Evolutionary conservation across 495 filamentous ascomycete species (phyloP).

Genomic region (Aspergillus olivimuriae): DNA sequence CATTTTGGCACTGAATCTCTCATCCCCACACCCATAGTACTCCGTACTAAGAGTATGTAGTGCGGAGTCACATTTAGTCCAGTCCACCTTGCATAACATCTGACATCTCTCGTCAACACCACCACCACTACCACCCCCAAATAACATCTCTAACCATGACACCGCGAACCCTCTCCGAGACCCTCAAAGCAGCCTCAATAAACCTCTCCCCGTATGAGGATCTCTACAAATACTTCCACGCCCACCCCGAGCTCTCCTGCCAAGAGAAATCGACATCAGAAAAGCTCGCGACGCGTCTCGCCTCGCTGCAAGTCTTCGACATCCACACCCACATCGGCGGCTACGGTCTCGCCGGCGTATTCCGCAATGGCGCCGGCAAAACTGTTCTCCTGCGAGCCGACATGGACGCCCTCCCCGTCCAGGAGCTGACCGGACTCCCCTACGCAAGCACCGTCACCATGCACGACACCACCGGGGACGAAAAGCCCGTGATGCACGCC

Average conservation of each 20-base stretch:
- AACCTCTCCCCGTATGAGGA: constrained; percentile 40
- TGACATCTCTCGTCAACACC: too few relatives aligned
- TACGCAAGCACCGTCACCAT: constrained; percentile 41
- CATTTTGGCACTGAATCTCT: too few relatives aligned
- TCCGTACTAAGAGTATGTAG: too few relatives aligned
- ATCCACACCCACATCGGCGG: constrained; percentile 43
- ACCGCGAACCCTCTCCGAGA: constrained; percentile 14
- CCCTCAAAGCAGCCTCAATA: constrained; percentile 13
- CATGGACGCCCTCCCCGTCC: constrained; percentile 49
- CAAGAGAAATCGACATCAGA: constrained; percentile 45
- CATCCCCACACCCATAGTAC: too few relatives aligned
- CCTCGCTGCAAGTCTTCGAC: constrained; percentile 26
- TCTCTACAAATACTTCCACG: constrained; percentile 51
- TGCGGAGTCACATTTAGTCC: too few relatives aligned
- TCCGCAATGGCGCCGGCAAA: constrained; percentile 41
- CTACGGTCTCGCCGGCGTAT: constrained; percentile 38
- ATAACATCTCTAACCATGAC: constrained; percentile 21
- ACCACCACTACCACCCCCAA: too few relatives aligned
- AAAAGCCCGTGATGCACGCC: constrained; percentile 50
- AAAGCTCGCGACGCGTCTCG: constrained; percentile 30
- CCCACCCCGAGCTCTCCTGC: constrained; percentile 50
- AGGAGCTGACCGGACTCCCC: constrained; percentile 43
- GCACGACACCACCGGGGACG: constrained; percentile 32
- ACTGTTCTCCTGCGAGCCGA: constrained; percentile 48
- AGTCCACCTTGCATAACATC: too few relatives aligned